Evolutionary conservation across 176 grass and related monocot species (phyloP).

Genomic region (Oryza brachyantha): DNA sequence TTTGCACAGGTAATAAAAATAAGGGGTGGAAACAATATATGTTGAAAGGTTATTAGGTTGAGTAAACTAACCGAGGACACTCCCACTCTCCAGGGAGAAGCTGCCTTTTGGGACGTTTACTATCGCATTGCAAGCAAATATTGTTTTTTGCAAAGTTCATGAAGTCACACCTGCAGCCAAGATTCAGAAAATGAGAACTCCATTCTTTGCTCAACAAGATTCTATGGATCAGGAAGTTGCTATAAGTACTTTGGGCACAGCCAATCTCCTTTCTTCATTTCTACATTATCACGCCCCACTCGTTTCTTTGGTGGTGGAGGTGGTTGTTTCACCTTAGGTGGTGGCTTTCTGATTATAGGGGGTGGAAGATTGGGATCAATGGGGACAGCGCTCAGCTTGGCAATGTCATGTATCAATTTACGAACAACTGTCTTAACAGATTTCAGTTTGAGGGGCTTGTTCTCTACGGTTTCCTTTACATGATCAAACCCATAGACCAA

Average conservation of each 20-base stretch:
- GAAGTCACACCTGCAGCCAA: conserved; percentile 88
- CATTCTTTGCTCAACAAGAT: conserved; percentile 30
- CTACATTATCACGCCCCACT: conserved; percentile 93
- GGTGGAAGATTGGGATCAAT: conserved; percentile 89
- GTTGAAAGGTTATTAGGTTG: too few species aligned
- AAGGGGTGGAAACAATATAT: too few species aligned
- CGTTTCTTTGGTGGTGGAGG: conserved; percentile 80
- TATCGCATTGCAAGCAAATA: conserved; percentile 88
- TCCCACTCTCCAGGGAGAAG: conserved; percentile 97
- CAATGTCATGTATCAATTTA: conserved; percentile 84
- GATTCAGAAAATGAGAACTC: conserved; percentile 32
- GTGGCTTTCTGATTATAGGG: conserved; percentile 65
- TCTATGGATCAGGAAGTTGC: conserved; percentile 21
- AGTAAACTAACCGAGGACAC: conserved; percentile 71
- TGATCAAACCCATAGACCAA: conserved; percentile 85
- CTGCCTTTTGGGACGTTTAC: conserved; percentile 86
- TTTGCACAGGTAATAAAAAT: too few species aligned
- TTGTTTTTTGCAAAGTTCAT: conserved; percentile 97
- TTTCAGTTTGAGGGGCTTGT: conserved; percentile 74
- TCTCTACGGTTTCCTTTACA: conserved; percentile 78
- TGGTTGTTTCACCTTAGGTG: conserved; percentile 85
- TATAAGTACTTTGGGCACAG: conserved; percentile 88
- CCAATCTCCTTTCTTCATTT: conserved; percentile 99
- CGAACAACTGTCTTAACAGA: conserved; percentile 68
- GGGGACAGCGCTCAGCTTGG: conserved; percentile 71